phyloP scores from a whole-genome alignment of 768 basidiomycete genomes.

The Auriscalpium microsporum region DNA sequence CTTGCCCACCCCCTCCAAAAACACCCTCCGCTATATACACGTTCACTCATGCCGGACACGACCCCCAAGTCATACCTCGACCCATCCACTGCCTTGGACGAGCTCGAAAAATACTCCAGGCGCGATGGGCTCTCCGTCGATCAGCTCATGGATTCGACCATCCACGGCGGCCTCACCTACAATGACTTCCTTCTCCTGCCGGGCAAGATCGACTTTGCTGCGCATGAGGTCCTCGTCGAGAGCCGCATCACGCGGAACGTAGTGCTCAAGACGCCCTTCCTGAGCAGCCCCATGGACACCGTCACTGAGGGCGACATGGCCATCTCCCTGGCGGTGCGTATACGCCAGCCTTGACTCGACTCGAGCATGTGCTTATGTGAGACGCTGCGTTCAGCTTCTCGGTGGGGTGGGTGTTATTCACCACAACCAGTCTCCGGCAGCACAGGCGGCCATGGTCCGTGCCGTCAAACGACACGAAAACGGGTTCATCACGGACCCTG shows the following conservation, averaged over 20 bases:
- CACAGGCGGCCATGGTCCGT: slow-evolving; percentile 94
- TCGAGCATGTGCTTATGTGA: not conserved
- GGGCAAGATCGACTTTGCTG: slow-evolving; percentile 92
- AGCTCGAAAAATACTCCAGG: slow-evolving; percentile 61
- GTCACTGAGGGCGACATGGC: slow-evolving; percentile 96
- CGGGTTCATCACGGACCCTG: slow-evolving; percentile 94
- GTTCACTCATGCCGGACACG: not conserved
- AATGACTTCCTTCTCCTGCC: slow-evolving; percentile 94
- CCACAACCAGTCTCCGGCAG: slow-evolving; percentile 79
- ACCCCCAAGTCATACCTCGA: slow-evolving; percentile 6
- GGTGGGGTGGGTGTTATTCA: slow-evolving; percentile 98
- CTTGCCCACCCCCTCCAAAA: slow-evolving; percentile 4
- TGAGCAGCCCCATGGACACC: slow-evolving; percentile 99
- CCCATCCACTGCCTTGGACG: slow-evolving; percentile 55
- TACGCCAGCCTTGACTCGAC: not conserved
- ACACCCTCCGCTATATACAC: not conserved
- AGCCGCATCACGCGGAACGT: slow-evolving; percentile 87
- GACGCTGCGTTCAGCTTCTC: slow-evolving; percentile 45
- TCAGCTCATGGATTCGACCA: slow-evolving; percentile 81
- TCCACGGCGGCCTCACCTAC: slow-evolving; percentile 92
- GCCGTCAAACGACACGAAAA: slow-evolving; percentile 98
- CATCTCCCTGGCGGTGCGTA: slow-evolving; percentile 78
- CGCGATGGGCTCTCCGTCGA: slow-evolving; percentile 76
- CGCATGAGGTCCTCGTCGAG: slow-evolving; percentile 72
- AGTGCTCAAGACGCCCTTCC: slow-evolving; percentile 86